These are phyloP conservation scores for Coprinopsis sp. DNA, from an alignment of 768 basidiomycete genomes.

Conservation along the genomic window DNA sequence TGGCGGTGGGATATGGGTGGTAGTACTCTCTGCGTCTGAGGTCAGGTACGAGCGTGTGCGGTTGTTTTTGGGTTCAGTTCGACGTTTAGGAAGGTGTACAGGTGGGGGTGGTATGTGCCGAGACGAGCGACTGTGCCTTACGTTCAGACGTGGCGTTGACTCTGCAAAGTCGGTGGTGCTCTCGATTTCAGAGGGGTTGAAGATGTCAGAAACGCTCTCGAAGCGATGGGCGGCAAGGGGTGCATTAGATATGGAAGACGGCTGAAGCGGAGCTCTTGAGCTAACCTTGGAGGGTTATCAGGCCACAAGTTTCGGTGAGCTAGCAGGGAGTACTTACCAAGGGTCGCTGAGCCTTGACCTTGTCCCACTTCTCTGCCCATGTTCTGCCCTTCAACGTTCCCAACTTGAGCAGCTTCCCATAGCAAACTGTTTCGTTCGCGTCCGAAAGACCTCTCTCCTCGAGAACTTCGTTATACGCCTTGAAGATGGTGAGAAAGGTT, in stretches of 20 bases:
- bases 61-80: too few relatives aligned
- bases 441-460: slow-evolving; percentile 66
- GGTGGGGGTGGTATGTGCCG: background rate
- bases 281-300: too few relatives aligned
- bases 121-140: background rate
- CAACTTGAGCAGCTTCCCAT: slow-evolving; percentile 77
- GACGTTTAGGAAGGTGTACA: too few relatives aligned
- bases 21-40: too few relatives aligned
- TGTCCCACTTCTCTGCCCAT: slow-evolving; percentile 81
- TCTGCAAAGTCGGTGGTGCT: slow-evolving; percentile 2
- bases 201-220: background rate
- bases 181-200: slow-evolving; percentile 1
- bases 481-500: slow-evolving; percentile 77
- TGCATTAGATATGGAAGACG: background rate
- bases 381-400: slow-evolving; percentile 74
- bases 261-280: background rate
- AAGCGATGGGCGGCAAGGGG: background rate
- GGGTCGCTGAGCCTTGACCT: slow-evolving; percentile 55
- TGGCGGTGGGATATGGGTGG: too few relatives aligned
- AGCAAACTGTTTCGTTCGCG: slow-evolving; percentile 74
- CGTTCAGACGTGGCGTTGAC: background rate
- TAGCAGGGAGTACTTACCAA: slow-evolving; percentile 29
- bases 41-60: background rate
- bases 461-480: slow-evolving; percentile 78
- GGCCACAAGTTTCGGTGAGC: too few relatives aligned